Percentiles rank a stretch among this genome's conserved stretches.
Conservation (phyloP, 106 monocot species). For the Ottelia alismoides region DNA sequence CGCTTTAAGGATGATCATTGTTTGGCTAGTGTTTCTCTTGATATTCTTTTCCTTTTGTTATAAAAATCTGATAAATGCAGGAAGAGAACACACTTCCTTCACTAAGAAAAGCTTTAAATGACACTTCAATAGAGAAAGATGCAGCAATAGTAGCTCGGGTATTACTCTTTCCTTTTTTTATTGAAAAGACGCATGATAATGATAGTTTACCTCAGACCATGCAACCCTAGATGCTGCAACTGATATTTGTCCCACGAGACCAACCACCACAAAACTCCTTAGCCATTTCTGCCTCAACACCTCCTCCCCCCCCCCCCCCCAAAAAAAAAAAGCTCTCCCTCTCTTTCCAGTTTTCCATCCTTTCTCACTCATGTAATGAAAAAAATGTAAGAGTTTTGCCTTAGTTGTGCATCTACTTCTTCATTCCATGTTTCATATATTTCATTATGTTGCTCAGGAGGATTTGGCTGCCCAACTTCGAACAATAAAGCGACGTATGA, state of each 20-base stretch:
- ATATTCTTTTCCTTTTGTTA: not conserved
- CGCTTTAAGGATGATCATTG: not conserved
- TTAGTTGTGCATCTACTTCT: not conserved
- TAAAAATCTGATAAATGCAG: slow-evolving; percentile 23
- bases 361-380: too few species aligned
- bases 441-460: slow-evolving; percentile 41
- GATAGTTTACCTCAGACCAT: too few species aligned
- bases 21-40: not conserved
- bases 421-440: not conserved
- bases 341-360: too few species aligned
- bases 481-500: slow-evolving; percentile 59
- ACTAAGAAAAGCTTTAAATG: slow-evolving; percentile 69
- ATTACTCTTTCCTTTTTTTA: too few species aligned
- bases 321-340: too few species aligned
- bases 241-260: too few species aligned
- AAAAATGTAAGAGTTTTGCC: too few species aligned
- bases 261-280: not conserved
- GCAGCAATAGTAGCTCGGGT: slow-evolving; percentile 89
- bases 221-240: too few species aligned
- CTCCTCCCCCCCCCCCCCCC: too few species aligned
- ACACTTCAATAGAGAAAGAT: slow-evolving; percentile 81
- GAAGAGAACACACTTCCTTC: slow-evolving; percentile 60
- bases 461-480: slow-evolving; percentile 85
- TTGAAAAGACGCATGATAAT: too few species aligned
- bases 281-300: too few species aligned